phyloP scores from a whole-genome alignment of 202 grass and related monocot species.

The Dendrocalamus latiflorus region DNA sequence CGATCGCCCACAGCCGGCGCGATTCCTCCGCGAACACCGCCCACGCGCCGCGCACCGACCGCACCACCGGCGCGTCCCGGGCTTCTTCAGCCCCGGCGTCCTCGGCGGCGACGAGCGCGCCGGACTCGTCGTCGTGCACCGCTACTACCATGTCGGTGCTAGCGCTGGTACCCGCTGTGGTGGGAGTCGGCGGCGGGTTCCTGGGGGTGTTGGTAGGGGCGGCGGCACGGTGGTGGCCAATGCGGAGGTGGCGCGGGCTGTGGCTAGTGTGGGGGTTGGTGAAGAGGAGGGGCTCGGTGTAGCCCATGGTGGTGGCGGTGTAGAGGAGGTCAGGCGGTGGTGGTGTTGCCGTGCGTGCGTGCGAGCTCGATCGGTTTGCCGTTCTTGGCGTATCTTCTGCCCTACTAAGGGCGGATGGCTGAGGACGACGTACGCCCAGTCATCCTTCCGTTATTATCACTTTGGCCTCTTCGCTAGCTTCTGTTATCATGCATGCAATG shows the following conservation, averaged over 20 bases:
- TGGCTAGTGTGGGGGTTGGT: neutral
- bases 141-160: conserved; percentile 17
- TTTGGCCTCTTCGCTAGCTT: too few relatives aligned
- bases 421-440: too few relatives aligned
- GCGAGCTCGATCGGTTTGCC: neutral
- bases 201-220: neutral
- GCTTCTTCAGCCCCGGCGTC: neutral
- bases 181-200: neutral
- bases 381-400: neutral
- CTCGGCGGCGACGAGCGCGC: neutral
- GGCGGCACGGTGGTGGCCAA: neutral
- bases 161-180: neutral
- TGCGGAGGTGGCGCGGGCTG: neutral
- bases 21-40: conserved; percentile 51
- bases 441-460: too few relatives aligned
- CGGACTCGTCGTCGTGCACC: conserved; percentile 17
- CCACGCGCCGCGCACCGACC: conserved; percentile 27
- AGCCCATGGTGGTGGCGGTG: conserved; percentile 23
- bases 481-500: too few relatives aligned
- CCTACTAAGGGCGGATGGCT: too few relatives aligned
- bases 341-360: neutral
- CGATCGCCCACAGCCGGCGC: conserved; percentile 61
- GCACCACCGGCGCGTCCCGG: conserved; percentile 31
- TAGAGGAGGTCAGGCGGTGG: neutral
- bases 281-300: conserved; percentile 46